phyloP scores from a whole-genome alignment of 2,329 filamentous ascomycete genomes.

The Teratosphaeria destructans region DNA sequence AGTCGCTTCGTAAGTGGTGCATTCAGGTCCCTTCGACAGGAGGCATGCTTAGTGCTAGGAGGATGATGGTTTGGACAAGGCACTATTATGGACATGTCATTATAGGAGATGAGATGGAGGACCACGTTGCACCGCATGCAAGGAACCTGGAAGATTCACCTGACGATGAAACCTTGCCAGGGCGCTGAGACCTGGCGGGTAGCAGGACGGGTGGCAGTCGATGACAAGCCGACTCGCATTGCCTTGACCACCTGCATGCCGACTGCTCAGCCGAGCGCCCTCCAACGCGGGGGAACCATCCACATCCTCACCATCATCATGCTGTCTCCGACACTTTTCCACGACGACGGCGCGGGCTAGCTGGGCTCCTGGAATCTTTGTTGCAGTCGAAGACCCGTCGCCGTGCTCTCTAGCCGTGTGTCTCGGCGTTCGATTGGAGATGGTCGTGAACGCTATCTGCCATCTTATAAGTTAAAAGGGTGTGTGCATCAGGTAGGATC shows the following conservation, averaged over 20 bases:
- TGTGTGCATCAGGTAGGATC: neutral
- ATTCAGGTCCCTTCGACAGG: constrained; percentile 13
- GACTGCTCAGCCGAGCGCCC: neutral
- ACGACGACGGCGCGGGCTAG: neutral
- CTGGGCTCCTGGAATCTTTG: neutral
- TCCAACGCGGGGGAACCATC: neutral
- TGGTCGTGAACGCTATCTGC: neutral
- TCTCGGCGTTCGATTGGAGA: constrained; percentile 4
- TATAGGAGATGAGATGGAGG: neutral
- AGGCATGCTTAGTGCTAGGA: too few species aligned
- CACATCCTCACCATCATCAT: neutral
- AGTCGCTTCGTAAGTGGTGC: constrained; percentile 10
- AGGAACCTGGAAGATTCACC: neutral
- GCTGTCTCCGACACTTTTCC: neutral
- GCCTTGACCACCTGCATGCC: neutral
- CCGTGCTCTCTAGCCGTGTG: constrained; percentile 8
- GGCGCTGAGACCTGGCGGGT: neutral
- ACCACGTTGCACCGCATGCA: neutral
- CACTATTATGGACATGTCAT: too few species aligned
- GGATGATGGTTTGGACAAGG: too few species aligned
- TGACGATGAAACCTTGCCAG: neutral
- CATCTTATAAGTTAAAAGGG: constrained; percentile 1
- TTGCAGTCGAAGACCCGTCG: neutral
- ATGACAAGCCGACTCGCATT: neutral
- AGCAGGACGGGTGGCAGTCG: neutral